Conservation (phyloP, 73 alveolate species). For the Tetrahymena elliotti region DNA sequence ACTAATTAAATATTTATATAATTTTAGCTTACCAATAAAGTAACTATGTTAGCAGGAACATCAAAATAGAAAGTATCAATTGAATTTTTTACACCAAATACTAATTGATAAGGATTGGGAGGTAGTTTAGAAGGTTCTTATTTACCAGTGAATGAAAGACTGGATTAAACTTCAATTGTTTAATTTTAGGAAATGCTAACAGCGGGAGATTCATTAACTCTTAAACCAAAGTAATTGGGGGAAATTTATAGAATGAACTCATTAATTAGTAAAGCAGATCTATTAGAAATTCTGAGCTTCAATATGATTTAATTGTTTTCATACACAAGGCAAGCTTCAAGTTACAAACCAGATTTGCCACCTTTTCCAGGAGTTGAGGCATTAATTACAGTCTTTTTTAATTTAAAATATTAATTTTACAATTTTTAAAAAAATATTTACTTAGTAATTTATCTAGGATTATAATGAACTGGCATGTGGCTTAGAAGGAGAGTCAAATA, state of each 20-base stretch:
- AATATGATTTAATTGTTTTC: neutral
- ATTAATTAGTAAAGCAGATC: neutral
- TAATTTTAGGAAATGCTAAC: neutral
- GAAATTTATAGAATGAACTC: neutral
- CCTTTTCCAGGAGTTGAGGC: neutral
- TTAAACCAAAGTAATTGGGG: neutral
- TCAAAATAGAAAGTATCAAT: neutral
- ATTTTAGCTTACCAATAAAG: neutral
- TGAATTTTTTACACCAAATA: neutral
- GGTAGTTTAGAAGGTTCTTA: neutral
- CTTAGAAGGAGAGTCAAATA: neutral
- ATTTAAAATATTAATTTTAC: neutral
- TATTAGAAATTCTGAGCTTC: neutral
- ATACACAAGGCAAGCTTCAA: neutral
- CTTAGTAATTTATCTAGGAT: neutral
- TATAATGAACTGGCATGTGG: neutral
- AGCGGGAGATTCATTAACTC: neutral
- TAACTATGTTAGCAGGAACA: neutral
- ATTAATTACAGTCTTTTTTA: neutral
- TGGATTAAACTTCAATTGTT: neutral
- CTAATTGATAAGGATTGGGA: neutral
- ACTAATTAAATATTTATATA: neutral
- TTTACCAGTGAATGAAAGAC: neutral
- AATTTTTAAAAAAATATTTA: neutral
- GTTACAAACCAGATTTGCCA: neutral